Base-by-base conservation (phyloP, 75 land plant species). In the Gnetum montanum region DNA sequence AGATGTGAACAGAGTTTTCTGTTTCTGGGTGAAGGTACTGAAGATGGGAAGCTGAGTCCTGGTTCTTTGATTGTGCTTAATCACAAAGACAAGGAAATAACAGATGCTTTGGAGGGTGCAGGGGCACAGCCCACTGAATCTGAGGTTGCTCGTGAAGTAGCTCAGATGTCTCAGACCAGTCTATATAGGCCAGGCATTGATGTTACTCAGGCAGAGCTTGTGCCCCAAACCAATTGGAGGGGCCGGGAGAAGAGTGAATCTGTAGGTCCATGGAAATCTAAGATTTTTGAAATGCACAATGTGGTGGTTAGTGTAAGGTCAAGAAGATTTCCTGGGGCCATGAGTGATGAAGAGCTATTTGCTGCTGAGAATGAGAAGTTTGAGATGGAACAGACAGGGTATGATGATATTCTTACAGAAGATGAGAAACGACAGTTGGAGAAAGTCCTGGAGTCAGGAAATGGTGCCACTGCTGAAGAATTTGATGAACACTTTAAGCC, bases 271-370 rank as follows among this genome's bases (percentile, higher is more conserved):
- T 64, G 67, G 67, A 64, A 64, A 36, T 35, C 63, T 19, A 64
- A 64, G 31, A 44, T 64, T 18, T 64, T 29, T 43, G 67, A 64
- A 27, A 64, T 64, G 67, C 67, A 28, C 22, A 48, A 64, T 57
- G 67, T 64, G 19, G 47, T 41, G 64, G 46, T 64, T 3, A 64
- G 65, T 18, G 77, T 64, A 11, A 61, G 67, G 34, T 64, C 67
- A 4, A 16, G 67, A 23, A 40, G 67, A 36, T 66, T 64, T 29
- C 67, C 65, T 29, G 65, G 67, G 23, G 67, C 67, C 27, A 64
- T 64, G 67, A 64, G 48, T 13, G 67, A 64, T 29, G 67, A 59
- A 26, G 67, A 64, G 47, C 67, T 64, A 13, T 64, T 64, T 60
- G 67, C 43, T 11, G 67, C 43, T 19, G 63, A 64, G 3, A 52